Evolutionary conservation across 768 basidiomycete species (phyloP), one percentile per base, ranked within the genome.

Genomic region (Tylopilus felleus): DNA sequence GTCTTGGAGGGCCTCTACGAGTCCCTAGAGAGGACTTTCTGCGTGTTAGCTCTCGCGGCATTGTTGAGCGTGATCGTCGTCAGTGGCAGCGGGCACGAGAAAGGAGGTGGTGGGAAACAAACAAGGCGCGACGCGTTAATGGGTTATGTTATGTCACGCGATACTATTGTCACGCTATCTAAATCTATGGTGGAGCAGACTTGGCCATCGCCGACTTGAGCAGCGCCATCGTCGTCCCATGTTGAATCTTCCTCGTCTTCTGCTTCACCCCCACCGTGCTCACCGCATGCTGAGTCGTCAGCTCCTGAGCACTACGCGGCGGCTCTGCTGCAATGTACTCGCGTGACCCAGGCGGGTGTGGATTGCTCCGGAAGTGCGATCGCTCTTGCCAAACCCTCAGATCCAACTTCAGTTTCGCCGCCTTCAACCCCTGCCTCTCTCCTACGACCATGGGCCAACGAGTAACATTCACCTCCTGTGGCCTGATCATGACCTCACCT

Each of bases 1-100:
- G 76, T 61, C 84, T 83, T 61, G 81, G 83, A 1, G 77, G 77
- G 1, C 81, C 82, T 22, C 85, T 78, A 38, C 86, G 78, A 16
- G 71, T 65, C 12, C 74, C 78, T 17, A 79, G 47, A 41, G 75
- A 76, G 36, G 69, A 72, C 59, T 72, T 70, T 62, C 69, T 65
- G 40, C 65, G 68, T 14, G 61, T 41, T 12, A 56, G 46, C 48
- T 63, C 63, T 47, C 60, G 60, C 22, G 71, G 65, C 71, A 71
- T 72, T 22, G 49, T 38, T 46, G 31, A 36, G 21, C 5, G 55
- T 49, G 27, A 52, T 43, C 45, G 51, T 45, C 23, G 60, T 22
- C 10, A 43, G 51, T 56, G 54, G 58, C 62, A 49, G 57, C 57
- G 49, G 50, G 49, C 48, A 38, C 38, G 38, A 27, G 52, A 46